These are phyloP conservation scores for Cladosporium velox DNA, from an alignment of 2,329 filamentous ascomycete species.

Conservation along the genomic window DNA sequence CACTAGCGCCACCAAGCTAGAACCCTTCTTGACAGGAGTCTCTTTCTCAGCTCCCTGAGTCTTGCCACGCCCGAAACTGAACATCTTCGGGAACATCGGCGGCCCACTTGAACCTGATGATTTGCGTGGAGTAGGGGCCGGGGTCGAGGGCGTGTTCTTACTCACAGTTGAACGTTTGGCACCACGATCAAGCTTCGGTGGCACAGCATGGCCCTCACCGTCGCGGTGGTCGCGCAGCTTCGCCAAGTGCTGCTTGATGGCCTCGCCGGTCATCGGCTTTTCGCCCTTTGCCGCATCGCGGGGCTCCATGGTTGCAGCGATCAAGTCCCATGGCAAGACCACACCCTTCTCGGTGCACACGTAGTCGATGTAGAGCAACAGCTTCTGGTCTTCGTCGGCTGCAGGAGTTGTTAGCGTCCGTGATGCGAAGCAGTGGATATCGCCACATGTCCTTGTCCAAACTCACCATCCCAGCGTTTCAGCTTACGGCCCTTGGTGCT, in stretches of 20 bases:
- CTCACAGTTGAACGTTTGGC: constrained; percentile 2
- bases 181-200: constrained; percentile 26
- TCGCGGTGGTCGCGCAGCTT: constrained; percentile 32
- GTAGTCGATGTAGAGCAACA: constrained; percentile 30
- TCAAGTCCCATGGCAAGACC: constrained; percentile 29
- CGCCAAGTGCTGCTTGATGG: constrained; percentile 33
- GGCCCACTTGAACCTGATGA: not conserved
- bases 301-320: constrained; percentile 25
- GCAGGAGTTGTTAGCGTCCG: constrained; percentile 16
- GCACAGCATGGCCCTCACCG: constrained; percentile 24
- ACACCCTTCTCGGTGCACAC: constrained; percentile 26
- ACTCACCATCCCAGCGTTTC: constrained; percentile 35
- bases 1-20: constrained; percentile 6
- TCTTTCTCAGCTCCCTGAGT: not conserved
- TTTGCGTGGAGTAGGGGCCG: not conserved
- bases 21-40: not conserved
- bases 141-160: not conserved
- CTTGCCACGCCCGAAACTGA: not conserved
- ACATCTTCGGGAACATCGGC: not conserved
- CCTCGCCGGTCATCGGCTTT: constrained; percentile 27
- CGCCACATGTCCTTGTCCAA: not conserved
- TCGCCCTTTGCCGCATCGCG: constrained; percentile 9
- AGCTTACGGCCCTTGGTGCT: constrained; percentile 30
- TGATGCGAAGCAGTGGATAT: not conserved
- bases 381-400: constrained; percentile 34